Base-by-base conservation (phyloP, 257 asterid genomes). In the Solanum etuberosum region DNA sequence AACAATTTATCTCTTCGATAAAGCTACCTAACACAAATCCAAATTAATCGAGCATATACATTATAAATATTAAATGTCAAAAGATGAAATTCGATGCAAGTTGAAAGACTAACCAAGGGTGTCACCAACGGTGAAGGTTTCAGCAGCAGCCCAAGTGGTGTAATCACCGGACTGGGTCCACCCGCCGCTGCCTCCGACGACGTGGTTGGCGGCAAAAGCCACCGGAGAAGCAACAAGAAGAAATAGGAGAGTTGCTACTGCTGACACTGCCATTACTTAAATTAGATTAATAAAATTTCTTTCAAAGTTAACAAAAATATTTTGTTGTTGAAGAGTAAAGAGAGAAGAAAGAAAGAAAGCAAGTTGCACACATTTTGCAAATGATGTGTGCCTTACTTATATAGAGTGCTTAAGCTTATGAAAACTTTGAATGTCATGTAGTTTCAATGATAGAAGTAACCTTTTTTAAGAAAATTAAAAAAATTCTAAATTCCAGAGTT, bases 201-300 rank as follows among this genome's bases (percentile, higher is more conserved):
- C 63, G 90, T 91, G 91, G 43, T 90, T 85, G 6, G 87, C 90
- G 70, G 87, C 93, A 29, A 91, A 92, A 63, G 90, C 92, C 2
- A 88, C 94, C n/a, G 93, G 92, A 88, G 92, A 90, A 70, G 94
- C 88, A 78, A 92, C 72, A 42, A 92, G 57, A 31, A 95, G 88
- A 83, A 90, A 87, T 29, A 90, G 76, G 40, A 88, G 20, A 32
- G 87, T 43, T 18, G 68, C 65, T 13, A 85, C 88, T 9, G 90
- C 46, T 14, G 83, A 87, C 85, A 88, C 59, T 23, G 88, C 90
- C 94, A 92, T 92, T 23, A 18, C 76, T 38, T 43, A 8, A 42
- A 78, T 27, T 78, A 2, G 40, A 78, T 31, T 15, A 31, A 68
- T n/a, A 63, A 63, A 63, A 63, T 9, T 31, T 35, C 61, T 68